Percentiles rank a stretch among this genome's conserved stretches.
These are phyloP conservation scores for Talaromyces sp. DNA, from an alignment of 2,329 filamentous ascomycete species.

Conservation along the genomic window DNA sequence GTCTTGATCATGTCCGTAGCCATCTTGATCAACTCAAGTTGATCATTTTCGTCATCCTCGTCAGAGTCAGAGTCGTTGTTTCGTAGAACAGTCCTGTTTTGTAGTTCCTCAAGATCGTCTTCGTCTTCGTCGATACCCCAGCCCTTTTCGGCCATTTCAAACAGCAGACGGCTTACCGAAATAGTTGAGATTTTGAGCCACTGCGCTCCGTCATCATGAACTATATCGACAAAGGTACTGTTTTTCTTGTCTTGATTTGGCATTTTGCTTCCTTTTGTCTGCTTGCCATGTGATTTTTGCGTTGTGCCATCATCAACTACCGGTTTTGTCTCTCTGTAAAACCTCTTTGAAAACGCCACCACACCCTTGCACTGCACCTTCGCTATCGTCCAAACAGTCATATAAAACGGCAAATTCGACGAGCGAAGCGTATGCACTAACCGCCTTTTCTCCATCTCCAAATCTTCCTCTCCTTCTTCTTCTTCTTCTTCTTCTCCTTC, in stretches of 20 bases:
- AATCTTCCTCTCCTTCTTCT: slow-evolving; percentile 18
- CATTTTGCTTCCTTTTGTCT: slow-evolving; percentile 16
- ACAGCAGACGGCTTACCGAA: slow-evolving; percentile 59
- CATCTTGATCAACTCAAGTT: slow-evolving; percentile 57
- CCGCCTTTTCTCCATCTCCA: slow-evolving; percentile 23
- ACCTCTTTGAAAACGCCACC: slow-evolving; percentile 53
- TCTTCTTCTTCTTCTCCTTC: slow-evolving; percentile 10
- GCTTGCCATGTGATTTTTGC: slow-evolving; percentile 9
- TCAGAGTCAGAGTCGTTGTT: slow-evolving; percentile 26
- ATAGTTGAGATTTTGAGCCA: slow-evolving; percentile 68
- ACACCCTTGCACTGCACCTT: slow-evolving; percentile 53
- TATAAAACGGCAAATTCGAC: slow-evolving; percentile 63
- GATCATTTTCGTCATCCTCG: slow-evolving; percentile 48
- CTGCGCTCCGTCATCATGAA: slow-evolving; percentile 57
- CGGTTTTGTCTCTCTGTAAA: slow-evolving; percentile 42
- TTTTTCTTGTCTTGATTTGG: slow-evolving; percentile 41
- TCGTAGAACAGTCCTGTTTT: slow-evolving; percentile 19
- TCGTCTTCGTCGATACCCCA: slow-evolving; percentile 51
- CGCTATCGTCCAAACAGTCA: slow-evolving; percentile 59
- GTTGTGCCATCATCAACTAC: neutral
- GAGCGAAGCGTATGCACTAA: slow-evolving; percentile 56
- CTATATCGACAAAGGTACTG: slow-evolving; percentile 59
- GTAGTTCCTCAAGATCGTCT: neutral
- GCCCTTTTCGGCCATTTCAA: slow-evolving; percentile 65
- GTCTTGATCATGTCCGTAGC: slow-evolving; percentile 57